Percentiles rank a stretch among this genome's conserved stretches.
These are phyloP conservation scores for Dunaliella primolecta DNA, from an alignment of 139 green algal species.

Conservation along the genomic window DNA sequence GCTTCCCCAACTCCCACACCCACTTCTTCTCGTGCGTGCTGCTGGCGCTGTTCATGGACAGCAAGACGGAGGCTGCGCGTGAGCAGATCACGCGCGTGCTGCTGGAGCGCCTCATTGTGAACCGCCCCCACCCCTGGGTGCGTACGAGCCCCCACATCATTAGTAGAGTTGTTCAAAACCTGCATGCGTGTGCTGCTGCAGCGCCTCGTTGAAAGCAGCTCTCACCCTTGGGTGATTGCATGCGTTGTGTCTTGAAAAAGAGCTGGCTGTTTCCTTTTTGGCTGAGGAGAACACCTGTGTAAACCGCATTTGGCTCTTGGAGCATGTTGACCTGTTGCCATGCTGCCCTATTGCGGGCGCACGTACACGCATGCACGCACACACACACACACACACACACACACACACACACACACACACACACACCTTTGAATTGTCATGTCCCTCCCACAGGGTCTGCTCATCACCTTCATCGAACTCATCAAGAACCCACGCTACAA, in stretches of 20 bases:
- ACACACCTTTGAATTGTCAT: too few species aligned
- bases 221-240: neutral
- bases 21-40: slow-evolving; percentile 97
- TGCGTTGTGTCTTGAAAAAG: too few species aligned
- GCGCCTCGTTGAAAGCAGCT: neutral
- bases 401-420: slow-evolving; percentile 1
- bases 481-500: slow-evolving; percentile 98
- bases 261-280: too few species aligned
- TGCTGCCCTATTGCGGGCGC: neutral
- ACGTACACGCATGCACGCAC: slow-evolving; percentile 6
- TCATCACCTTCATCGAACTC: slow-evolving; percentile 99
- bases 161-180: too few species aligned
- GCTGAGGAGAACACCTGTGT: too few species aligned
- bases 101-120: slow-evolving; percentile 98
- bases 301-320: too few species aligned
- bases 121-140: slow-evolving; percentile 76
- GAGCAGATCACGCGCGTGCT: slow-evolving; percentile 95
- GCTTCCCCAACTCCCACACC: slow-evolving; percentile 98
- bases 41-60: slow-evolving; percentile 90
- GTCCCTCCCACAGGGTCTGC: slow-evolving; percentile 80
- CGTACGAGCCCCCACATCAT: too few species aligned
- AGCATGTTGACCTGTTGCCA: too few species aligned
- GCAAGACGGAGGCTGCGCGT: slow-evolving; percentile 41
- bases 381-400: slow-evolving; percentile 11
- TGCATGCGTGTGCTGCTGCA: too few species aligned